A percentile compares a stretch with the other conserved stretches of the same genome.
Evolutionary conservation across 495 filamentous ascomycete genomes (phyloP).

Genomic region (Penicillium fimorum): DNA sequence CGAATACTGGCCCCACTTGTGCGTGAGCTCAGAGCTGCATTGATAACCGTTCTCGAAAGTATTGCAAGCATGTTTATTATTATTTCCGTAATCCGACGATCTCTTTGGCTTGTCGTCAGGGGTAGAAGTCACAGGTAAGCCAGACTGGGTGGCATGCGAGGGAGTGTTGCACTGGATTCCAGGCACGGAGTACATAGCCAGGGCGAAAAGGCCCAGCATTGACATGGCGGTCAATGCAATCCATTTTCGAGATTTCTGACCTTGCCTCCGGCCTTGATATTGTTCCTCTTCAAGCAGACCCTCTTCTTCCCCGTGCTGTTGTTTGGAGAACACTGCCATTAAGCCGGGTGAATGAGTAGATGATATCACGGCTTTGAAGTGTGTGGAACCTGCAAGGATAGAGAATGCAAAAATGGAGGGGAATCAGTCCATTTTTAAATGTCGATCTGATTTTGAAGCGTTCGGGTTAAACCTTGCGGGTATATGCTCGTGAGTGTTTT

Average conservation of each 20-base stretch:
- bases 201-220: neutral
- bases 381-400: neutral
- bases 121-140: neutral
- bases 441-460: neutral
- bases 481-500: neutral
- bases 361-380: slow-evolving; percentile 2
- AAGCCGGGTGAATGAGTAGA: neutral
- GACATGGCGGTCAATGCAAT: neutral
- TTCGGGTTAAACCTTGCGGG: neutral
- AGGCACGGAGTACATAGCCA: slow-evolving; percentile 2
- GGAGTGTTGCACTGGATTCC: neutral
- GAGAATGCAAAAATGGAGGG: neutral
- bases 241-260: neutral
- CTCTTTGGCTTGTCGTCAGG: neutral
- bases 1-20: slow-evolving; percentile 83
- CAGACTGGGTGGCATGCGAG: neutral
- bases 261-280: neutral
- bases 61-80: slow-evolving; percentile 49
- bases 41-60: slow-evolving; percentile 61
- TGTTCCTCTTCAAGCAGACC: neutral
- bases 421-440: slow-evolving; percentile 7
- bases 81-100: neutral
- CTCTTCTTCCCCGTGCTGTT: neutral
- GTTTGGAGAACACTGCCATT: neutral
- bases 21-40: slow-evolving; percentile 58